Conservation (phyloP, 139 green algal genomes). For the Picochlorum sp. region DNA sequence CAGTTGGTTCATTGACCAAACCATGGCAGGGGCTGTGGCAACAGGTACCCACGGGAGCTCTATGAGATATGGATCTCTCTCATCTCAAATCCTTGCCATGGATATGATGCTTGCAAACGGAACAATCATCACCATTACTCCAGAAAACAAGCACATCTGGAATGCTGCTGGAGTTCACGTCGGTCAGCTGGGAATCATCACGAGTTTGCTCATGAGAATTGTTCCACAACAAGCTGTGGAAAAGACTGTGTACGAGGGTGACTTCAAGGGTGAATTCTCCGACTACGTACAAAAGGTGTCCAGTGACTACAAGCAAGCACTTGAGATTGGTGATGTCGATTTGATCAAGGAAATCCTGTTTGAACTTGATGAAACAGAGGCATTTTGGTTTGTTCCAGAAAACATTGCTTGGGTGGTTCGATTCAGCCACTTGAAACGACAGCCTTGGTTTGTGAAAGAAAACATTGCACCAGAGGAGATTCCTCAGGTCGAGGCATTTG, state of each 20-base stretch:
- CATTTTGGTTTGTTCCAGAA: constrained; percentile 27
- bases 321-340: constrained; percentile 10
- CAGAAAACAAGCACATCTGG: constrained; percentile 49
- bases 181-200: constrained; percentile 63
- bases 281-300: constrained; percentile 24
- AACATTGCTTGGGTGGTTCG: not conserved
- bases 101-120: constrained; percentile 69
- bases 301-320: constrained; percentile 25
- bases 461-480: not conserved
- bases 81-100: constrained; percentile 51
- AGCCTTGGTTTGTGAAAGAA: not conserved
- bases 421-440: not conserved
- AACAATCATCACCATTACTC: constrained; percentile 42
- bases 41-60: constrained; percentile 71
- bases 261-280: constrained; percentile 7
- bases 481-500: not conserved
- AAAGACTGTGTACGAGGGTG: constrained; percentile 2
- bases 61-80: constrained; percentile 50
- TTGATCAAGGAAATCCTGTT: constrained; percentile 6
- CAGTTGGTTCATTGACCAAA: constrained; percentile 77
- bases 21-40: constrained; percentile 70
- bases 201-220: constrained; percentile 43
- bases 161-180: constrained; percentile 34
- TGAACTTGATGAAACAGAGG: constrained; percentile 36
- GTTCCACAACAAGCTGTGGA: constrained; percentile 14